phyloP scores from a whole-genome alignment of 2,329 filamentous ascomycete species.

The Cladosporium sp. region DNA sequence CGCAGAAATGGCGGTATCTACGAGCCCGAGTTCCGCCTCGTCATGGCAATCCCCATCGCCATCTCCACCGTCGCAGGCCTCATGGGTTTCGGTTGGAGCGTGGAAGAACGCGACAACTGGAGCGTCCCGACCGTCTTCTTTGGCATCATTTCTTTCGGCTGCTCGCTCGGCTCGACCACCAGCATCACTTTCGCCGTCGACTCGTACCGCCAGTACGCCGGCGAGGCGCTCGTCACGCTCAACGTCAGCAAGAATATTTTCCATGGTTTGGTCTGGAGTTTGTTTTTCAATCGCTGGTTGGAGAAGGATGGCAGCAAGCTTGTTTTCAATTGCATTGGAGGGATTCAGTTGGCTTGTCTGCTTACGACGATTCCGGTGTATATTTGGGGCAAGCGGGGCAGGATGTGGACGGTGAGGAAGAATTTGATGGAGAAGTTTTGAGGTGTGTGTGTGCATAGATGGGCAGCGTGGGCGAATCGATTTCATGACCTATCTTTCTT shows the following conservation, averaged over 20 bases:
- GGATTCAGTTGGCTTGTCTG: conserved; percentile 79
- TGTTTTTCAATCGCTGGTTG: conserved; percentile 88
- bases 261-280: conserved; percentile 82
- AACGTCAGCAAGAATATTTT: conserved; percentile 95
- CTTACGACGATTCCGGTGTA: conserved; percentile 86
- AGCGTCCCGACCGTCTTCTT: conserved; percentile 95
- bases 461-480: background rate
- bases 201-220: conserved; percentile 88
- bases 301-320: conserved; percentile 70
- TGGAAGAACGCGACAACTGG: conserved; percentile 72
- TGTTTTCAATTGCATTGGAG: conserved; percentile 80
- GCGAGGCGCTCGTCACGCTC: conserved; percentile 88
- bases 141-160: conserved; percentile 87
- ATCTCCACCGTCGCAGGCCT: conserved; percentile 80
- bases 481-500: background rate
- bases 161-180: conserved; percentile 85
- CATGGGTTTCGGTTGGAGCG: conserved; percentile 97
- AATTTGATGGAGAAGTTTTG: conserved; percentile 81
- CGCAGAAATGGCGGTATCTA: conserved; percentile 89
- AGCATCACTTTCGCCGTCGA: conserved; percentile 94
- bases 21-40: conserved; percentile 87
- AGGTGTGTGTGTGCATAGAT: background rate
- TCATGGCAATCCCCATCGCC: conserved; percentile 82
- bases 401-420: conserved; percentile 91
- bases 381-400: conserved; percentile 83